Conservation (phyloP, 495 filamentous ascomycete genomes). For the Hypoxylon rickii region DNA sequence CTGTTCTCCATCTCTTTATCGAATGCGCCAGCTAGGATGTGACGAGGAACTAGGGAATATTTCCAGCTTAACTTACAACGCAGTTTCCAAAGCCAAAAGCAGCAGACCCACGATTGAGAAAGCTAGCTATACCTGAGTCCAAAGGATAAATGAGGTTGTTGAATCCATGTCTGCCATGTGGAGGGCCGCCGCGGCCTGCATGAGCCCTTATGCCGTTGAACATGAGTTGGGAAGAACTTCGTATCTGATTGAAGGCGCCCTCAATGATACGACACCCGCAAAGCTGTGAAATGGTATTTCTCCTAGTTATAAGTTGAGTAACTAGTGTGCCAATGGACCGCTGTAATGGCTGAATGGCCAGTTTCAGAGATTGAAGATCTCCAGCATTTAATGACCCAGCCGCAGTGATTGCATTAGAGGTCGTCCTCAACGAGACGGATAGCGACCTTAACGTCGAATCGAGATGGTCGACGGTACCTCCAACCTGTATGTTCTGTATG, state of each 20-base stretch:
- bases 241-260: slow-evolving; percentile 20
- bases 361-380: slow-evolving; percentile 18
- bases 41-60: no score
- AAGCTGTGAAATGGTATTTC: slow-evolving; percentile 16
- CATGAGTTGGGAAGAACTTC: slow-evolving; percentile 21
- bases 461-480: slow-evolving; percentile 21
- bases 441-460: slow-evolving; percentile 20
- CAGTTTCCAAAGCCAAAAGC: slow-evolving; percentile 26
- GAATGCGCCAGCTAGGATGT: no score
- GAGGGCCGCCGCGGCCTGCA: background rate
- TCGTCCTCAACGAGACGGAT: slow-evolving; percentile 12
- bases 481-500: slow-evolving; percentile 12
- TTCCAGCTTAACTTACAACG: slow-evolving; percentile 13
- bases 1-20: no score
- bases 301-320: slow-evolving; percentile 21
- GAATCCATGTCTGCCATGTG: slow-evolving; percentile 12
- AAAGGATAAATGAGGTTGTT: slow-evolving; percentile 15
- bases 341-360: slow-evolving; percentile 18
- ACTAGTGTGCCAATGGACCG: slow-evolving; percentile 26
- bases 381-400: slow-evolving; percentile 2
- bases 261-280: slow-evolving; percentile 25
- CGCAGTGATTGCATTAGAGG: slow-evolving; percentile 5
- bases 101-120: slow-evolving; percentile 19
- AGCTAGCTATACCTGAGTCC: slow-evolving; percentile 26
- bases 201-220: slow-evolving; percentile 24